phyloP scores from a whole-genome alignment of 208 protist species.

The Jaenimonas drosophilae region DNA sequence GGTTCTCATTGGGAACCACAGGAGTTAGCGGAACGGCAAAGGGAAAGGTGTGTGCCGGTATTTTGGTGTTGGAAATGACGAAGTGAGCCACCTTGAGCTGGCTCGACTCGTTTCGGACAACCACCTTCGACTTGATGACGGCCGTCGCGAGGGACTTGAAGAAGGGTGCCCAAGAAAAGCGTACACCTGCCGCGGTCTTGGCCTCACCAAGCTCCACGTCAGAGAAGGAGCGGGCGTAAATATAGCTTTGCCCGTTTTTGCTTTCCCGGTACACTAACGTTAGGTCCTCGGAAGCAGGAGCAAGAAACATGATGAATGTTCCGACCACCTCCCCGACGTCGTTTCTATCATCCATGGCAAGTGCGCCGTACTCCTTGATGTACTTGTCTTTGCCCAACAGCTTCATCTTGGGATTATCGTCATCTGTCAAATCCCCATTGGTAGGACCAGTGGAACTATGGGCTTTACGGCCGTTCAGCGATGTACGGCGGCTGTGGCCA shows the following conservation, averaged over 20 bases:
- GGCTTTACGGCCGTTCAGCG: no score
- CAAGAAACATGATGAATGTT: conserved; percentile 62
- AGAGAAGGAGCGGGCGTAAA: conserved; percentile 57
- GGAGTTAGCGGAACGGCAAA: conserved; percentile 40
- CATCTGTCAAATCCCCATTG: no score
- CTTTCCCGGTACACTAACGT: conserved; percentile 59
- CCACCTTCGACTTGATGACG: conserved; percentile 56
- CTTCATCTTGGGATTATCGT: conserved; percentile 2
- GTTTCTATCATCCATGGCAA: conserved; percentile 58
- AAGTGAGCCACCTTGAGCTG: conserved; percentile 35
- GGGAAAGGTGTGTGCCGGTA: conserved; percentile 26
- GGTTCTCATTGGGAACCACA: conserved; percentile 31
- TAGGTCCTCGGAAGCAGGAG: conserved; percentile 24
- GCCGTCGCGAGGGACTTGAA: conserved; percentile 81
- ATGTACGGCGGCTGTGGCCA: no score
- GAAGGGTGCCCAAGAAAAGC: conserved; percentile 67
- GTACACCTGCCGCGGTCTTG: conserved; percentile 37
- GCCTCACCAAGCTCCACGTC: conserved; percentile 45
- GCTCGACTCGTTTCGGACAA: conserved; percentile 14
- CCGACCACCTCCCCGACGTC: conserved; percentile 7
- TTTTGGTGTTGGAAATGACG: conserved; percentile 54
- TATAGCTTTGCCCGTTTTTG: conserved; percentile 15
- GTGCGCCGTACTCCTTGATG: conserved; percentile 60
- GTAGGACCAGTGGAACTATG: no score
- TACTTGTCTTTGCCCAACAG: conserved; percentile 78